Base-by-base conservation (phyloP, 2,329 filamentous ascomycete genomes). In the Monosporascus sp. region DNA sequence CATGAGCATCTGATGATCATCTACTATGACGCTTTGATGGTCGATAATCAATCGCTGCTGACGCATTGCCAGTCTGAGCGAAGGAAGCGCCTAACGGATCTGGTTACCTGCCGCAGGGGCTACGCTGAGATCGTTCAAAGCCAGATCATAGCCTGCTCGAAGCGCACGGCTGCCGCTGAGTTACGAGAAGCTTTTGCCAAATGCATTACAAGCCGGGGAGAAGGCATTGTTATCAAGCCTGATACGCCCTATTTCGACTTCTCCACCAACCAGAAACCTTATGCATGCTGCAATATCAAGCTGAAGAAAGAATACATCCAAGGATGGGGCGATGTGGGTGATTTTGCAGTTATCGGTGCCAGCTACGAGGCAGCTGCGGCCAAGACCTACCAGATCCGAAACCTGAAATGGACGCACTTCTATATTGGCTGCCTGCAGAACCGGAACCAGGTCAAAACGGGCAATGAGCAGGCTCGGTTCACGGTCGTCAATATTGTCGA, bases 261-360 rank as follows among this genome's bases (percentile, higher is more conserved):
- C 58, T 64, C 56, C 31, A 62, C 63, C 45, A 61, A 58, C 46
- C 60, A 61, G 43, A 60, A 70, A 60, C 57, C 75, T 31, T 74
- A 72, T 54, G 64, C 68, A 3, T 74, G 74, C 15, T 76, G 73
- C 52, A 87, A 84, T 65, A 89, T 96, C 63, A 96, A 96, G 70
- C 70, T 96, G 43, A 96, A 96, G 69, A 90, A 90, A 63, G 89
- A 94, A 63, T 96, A 95, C 62, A 81, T 96, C 38, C 77, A 80
- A 25, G 83, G 83, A 3, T 82, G 93, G 65, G 90, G 90, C 1
- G 91, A 95, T 55, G 83, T 90, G 31, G 88, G 88, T 9, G 92
- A 96, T 66, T 89, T 96, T 64, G 85, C 88, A 2, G 78, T 93
- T 2, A 74, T 96, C 3, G 91, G 89, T 0, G 91, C 83, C 6